Evolutionary conservation across 2,329 filamentous ascomycete species (phyloP), one percentile per base, ranked within the genome.

Genomic region (Anthostomella pinea): DNA sequence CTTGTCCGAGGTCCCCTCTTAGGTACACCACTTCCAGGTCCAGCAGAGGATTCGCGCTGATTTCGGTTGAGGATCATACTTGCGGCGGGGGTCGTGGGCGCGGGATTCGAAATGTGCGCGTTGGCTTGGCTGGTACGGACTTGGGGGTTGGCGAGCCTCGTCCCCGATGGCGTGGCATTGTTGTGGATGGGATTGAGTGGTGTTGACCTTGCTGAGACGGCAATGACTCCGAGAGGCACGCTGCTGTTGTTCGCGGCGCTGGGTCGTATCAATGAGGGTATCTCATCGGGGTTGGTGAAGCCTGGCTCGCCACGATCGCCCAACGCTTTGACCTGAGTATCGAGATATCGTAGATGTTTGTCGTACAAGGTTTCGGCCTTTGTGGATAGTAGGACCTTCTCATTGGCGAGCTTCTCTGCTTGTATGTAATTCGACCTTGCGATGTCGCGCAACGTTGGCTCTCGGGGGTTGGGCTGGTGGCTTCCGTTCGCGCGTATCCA

Each of bases 401-500:
- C 86, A 35, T 80, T 75, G 39, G 87, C 80, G 21, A 93, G 66
- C 41, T 79, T 70, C 45, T 89, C 80, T 35, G 83, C 83, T 48
- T 75, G 77, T 43, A 75, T 73, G 53, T 76, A 91, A 54, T 80
- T 81, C 43, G 86, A 79, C 36, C 72, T 65, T 49, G 91, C 83
- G 35, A 76, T 73, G 30, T 79, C 75, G 35, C 78, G 75, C 54
- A 86, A 75, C 10, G 71, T 62, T 9, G 85, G 80, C 64, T 94
- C 87, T 54, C 87, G 86, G 0, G 86, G 84, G 52, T 91, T 87
- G 20, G 73, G 70, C 33, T 81, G 73, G 52, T 87, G 79, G 53
- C 83, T 86, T 46, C 85, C 83, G 50, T 91, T 84, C 13, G 76
- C 67, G 53, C 85, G 86, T 60, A 91, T 87, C 70, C 81, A 90